These are phyloP conservation scores for Pythium oligandrum DNA, from an alignment of 352 stramenopile species.

Conservation along the genomic window DNA sequence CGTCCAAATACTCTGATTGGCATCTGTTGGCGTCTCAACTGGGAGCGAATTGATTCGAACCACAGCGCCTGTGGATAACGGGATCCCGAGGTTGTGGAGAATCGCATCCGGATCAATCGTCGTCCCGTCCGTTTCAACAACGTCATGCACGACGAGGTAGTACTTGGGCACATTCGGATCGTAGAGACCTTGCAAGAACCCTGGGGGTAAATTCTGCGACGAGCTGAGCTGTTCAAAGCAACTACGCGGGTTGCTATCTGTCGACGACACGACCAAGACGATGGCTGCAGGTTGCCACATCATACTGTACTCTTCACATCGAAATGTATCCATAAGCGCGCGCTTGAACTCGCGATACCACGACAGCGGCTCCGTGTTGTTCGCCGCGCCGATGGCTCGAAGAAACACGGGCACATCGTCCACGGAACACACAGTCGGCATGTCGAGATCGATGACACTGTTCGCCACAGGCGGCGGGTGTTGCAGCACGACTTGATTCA, in stretches of 20 bases:
- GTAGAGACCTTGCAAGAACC: constrained; percentile 76
- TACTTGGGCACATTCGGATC: constrained; percentile 79
- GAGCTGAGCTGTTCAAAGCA: constrained; percentile 64
- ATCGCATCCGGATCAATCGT: constrained; percentile 77
- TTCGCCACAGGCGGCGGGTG: constrained; percentile 29
- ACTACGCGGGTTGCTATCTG: constrained; percentile 70
- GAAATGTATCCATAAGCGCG: constrained; percentile 77
- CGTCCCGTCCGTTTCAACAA: constrained; percentile 67
- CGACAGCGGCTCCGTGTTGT: constrained; percentile 49
- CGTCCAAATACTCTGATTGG: constrained; percentile 35
- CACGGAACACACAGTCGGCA: constrained; percentile 46
- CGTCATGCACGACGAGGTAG: constrained; percentile 88
- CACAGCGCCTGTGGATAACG: constrained; percentile 39
- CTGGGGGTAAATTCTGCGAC: constrained; percentile 37
- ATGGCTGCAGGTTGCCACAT: constrained; percentile 69
- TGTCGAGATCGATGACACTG: constrained; percentile 46
- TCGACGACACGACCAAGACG: constrained; percentile 77
- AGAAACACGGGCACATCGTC: constrained; percentile 71
- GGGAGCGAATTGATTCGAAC: constrained; percentile 66
- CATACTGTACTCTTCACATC: constrained; percentile 76
- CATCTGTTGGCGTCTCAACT: constrained; percentile 19
- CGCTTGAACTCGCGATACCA: constrained; percentile 81
- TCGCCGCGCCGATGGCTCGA: constrained; percentile 38
- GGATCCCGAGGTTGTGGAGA: constrained; percentile 61
- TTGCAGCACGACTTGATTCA: constrained; percentile 60